Percentiles rank a stretch among this genome's conserved stretches.
Evolutionary conservation across 371 early-diverging fungal species (phyloP).

Genomic region (Capniomyces stellatus): DNA sequence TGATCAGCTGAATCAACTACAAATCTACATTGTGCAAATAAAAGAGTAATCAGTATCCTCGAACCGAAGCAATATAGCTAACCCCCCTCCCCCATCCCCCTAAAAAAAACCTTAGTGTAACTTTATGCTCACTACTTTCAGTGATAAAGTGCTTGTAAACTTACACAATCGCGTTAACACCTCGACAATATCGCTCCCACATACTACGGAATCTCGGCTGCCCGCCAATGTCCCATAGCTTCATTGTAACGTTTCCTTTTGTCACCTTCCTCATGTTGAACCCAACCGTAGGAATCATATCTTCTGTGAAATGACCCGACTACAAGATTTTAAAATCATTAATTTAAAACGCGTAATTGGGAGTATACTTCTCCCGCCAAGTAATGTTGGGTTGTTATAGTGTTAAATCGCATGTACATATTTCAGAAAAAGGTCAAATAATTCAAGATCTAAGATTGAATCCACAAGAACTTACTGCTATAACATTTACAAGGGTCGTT

Average conservation of each 20-base stretch:
- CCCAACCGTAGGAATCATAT: slow-evolving; percentile 94
- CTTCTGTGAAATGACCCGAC: slow-evolving; percentile 89
- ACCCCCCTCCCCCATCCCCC: too few species aligned
- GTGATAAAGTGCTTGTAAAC: too few species aligned
- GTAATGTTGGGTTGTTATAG: too few species aligned
- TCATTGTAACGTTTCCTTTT: slow-evolving; percentile 89
- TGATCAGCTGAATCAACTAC: slow-evolving; percentile 93
- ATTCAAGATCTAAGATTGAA: neutral
- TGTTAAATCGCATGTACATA: neutral
- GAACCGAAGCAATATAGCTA: too few species aligned
- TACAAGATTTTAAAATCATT: slow-evolving; percentile 15
- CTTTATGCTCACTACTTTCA: too few species aligned
- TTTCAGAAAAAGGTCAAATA: neutral
- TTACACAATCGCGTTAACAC: slow-evolving; percentile 91
- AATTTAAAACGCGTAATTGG: too few species aligned
- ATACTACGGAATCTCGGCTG: slow-evolving; percentile 90
- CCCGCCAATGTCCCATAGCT: slow-evolving; percentile 97
- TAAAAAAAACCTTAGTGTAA: too few species aligned
- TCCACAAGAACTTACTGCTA: slow-evolving; percentile 69
- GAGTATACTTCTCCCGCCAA: neutral
- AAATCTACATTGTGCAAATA: slow-evolving; percentile 37
- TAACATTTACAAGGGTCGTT: slow-evolving; percentile 92
- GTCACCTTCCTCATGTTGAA: slow-evolving; percentile 96
- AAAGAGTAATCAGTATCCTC: neutral
- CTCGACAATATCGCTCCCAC: slow-evolving; percentile 94